These are phyloP conservation scores for Beauveria asiatica DNA, from an alignment of 2,329 filamentous ascomycete species.

Conservation along the genomic window DNA sequence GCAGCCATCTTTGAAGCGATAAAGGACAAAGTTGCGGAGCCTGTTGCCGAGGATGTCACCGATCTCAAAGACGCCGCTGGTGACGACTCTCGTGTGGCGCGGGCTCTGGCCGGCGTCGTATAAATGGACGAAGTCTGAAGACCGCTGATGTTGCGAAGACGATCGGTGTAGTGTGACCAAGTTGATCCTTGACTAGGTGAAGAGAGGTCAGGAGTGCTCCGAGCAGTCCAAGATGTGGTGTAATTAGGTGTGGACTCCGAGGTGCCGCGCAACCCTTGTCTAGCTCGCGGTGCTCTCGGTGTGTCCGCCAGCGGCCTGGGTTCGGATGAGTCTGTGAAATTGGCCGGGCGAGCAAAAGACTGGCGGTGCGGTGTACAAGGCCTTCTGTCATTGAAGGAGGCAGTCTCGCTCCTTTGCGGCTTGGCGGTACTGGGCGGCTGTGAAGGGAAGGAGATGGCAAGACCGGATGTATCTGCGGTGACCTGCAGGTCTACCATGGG, in stretches of 20 bases:
- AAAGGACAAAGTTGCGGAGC: slow-evolving; percentile 35
- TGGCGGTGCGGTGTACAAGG: background rate
- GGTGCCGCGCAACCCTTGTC: slow-evolving; percentile 7
- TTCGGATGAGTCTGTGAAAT: slow-evolving; percentile 4
- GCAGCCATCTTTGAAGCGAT: slow-evolving; percentile 38
- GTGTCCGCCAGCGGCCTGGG: background rate
- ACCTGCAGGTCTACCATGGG: background rate
- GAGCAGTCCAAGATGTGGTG: slow-evolving; percentile 2
- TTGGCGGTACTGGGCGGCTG: background rate
- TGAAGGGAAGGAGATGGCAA: slow-evolving; percentile 1
- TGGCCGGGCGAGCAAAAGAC: background rate
- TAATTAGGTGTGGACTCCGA: slow-evolving; percentile 2
- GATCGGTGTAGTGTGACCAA: slow-evolving; percentile 14
- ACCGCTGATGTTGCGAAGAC: slow-evolving; percentile 4
- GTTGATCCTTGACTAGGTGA: slow-evolving; percentile 19
- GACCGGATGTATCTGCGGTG: background rate
- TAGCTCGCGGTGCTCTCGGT: slow-evolving; percentile 4
- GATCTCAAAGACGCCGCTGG: slow-evolving; percentile 21
- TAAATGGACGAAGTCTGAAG: slow-evolving; percentile 2
- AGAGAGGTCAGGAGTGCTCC: slow-evolving; percentile 7
- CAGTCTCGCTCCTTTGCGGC: background rate
- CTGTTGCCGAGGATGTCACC: slow-evolving; percentile 10
- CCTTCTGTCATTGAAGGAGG: background rate
- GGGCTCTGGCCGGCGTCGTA: slow-evolving; percentile 5
- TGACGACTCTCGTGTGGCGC: slow-evolving; percentile 6